These are phyloP conservation scores for Pelargonium australe DNA, from an alignment of 441 rosid species.

Conservation along the genomic window DNA sequence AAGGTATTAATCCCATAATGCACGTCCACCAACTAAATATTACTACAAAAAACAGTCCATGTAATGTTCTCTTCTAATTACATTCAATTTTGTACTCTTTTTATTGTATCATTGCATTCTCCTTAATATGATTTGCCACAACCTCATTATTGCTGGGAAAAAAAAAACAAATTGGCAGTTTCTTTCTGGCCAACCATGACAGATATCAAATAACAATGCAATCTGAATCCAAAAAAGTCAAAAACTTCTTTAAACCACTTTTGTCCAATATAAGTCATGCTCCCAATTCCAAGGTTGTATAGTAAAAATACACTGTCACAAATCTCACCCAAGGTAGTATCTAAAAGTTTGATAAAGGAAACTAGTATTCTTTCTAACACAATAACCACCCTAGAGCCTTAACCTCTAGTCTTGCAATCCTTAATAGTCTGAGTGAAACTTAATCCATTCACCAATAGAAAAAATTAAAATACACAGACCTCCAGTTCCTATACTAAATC, in stretches of 20 bases:
- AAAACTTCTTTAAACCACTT: background rate
- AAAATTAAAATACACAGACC: background rate
- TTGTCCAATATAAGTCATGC: background rate
- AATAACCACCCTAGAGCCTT: background rate
- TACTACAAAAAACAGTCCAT: background rate
- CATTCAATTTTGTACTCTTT: background rate
- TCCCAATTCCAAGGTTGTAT: background rate
- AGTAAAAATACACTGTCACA: background rate
- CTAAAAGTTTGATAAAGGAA: background rate
- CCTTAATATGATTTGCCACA: background rate
- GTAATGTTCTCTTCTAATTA: background rate
- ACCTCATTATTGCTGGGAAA: background rate
- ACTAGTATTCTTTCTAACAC: background rate
- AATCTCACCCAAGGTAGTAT: background rate
- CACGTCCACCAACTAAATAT: background rate
- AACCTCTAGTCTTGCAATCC: background rate
- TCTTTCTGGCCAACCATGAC: background rate
- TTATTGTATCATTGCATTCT: background rate
- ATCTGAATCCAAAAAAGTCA: conserved; percentile 2
- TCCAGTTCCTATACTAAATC: background rate
- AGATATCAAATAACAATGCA: background rate
- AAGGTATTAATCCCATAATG: background rate
- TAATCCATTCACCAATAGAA: background rate
- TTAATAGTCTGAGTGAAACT: background rate
- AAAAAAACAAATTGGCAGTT: background rate